Percentiles rank a stretch among this genome's conserved stretches.
These are phyloP conservation scores for Cryptosporidium andersoni DNA, from an alignment of 169 alveolate species.

Conservation along the genomic window DNA sequence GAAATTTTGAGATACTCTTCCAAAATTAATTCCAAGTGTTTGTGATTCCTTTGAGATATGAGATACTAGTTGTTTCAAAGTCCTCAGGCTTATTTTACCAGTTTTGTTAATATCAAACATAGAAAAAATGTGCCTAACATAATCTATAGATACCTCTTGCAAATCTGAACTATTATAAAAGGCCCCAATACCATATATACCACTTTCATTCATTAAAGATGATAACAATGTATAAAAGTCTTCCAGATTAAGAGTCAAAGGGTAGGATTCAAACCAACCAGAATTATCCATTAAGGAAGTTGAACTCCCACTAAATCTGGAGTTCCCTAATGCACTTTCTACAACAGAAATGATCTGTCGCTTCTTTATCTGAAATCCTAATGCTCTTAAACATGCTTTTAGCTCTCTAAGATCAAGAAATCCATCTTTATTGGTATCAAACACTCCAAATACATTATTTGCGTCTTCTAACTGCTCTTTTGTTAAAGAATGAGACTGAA, in stretches of 20 bases:
- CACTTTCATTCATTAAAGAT: constrained; percentile 17
- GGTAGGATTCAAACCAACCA: background rate
- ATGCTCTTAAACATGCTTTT: constrained; percentile 87
- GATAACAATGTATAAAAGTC: constrained; percentile 30
- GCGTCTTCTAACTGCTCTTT: constrained; percentile 86
- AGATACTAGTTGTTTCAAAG: constrained; percentile 22
- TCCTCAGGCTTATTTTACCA: constrained; percentile 60
- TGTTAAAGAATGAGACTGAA: constrained; percentile 12
- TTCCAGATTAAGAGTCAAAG: constrained; percentile 2
- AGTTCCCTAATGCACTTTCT: constrained; percentile 67
- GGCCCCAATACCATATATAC: constrained; percentile 47
- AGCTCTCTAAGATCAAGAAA: constrained; percentile 85
- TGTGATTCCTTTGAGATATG: constrained; percentile 42
- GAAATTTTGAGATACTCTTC: background rate
- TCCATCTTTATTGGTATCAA: constrained; percentile 86
- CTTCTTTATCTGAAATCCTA: constrained; percentile 88
- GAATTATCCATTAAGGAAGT: background rate
- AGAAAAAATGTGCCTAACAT: constrained; percentile 39
- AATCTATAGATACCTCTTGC: constrained; percentile 36
- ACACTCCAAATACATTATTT: constrained; percentile 85
- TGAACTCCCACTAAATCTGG: constrained; percentile 4
- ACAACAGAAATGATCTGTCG: constrained; percentile 83
- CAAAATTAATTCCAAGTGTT: constrained; percentile 1
- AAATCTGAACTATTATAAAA: constrained; percentile 24
- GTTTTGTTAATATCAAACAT: constrained; percentile 43